Base-by-base conservation (phyloP, 73 alveolate genomes). In the Uronychia setigera region DNA sequence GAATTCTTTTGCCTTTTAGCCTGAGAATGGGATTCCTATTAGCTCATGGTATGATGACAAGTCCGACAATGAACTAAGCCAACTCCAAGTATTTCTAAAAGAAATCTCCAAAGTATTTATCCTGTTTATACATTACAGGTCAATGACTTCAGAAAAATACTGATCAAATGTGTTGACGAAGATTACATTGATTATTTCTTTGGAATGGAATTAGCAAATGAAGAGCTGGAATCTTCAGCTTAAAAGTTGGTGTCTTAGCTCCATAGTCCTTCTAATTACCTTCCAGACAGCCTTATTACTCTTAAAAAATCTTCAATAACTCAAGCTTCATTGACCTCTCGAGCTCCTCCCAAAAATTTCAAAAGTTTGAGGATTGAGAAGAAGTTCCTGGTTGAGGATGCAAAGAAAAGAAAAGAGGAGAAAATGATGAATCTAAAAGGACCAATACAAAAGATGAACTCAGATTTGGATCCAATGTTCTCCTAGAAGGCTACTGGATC, bases 1-100 rank as follows among this genome's bases (percentile, higher is more conserved):
- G 0, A 29, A 35, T 32, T 31, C 87, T 59, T 88, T 58, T 74
- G 60, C 58, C 34, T 88, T 83, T 83, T 60, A 88, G 75, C 94
- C 94, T 33, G 91, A 88, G 60, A 88, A 88, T 35, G 86, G 87
- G 13, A 60, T 88, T 25, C 88, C 88, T 11, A 80, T 80, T 29
- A 88, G 59, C 1, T 34, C 87, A 33, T 88, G 94, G 90, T 83
- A 59, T 74, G 86, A 82, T 1, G 94, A 88, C 67, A 32, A 31
- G 1, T 0, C 31, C 31, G 94, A 88, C 58, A 57, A 83, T 27
- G 94, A 88, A 32, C 83, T 88, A 1, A 35, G 46, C 26, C 76
- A 85, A 28, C 58, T 85, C 19, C 67, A 46, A 19, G 67, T 11
- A 19, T 19, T 46, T 19, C 67, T 46, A 5, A 46, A 11, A 11